These are phyloP conservation scores for Cladorrhinum sp. DNA, from an alignment of 2,329 filamentous ascomycete genomes.

Conservation along the genomic window DNA sequence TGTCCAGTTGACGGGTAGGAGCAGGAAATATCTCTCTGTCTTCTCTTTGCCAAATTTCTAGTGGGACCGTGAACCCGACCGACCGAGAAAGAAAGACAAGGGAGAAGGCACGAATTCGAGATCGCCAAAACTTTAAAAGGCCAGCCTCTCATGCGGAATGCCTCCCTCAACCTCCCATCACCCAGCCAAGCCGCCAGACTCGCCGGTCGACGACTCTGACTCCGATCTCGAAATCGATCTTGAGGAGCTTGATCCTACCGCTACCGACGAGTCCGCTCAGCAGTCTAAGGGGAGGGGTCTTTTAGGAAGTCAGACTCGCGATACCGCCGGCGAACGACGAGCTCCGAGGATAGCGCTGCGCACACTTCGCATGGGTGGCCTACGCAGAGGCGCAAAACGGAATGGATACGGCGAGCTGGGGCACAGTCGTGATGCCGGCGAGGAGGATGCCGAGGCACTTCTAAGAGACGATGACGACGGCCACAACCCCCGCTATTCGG, in stretches of 20 bases:
- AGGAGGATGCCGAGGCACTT: constrained; percentile 66
- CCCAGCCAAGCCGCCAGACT: constrained; percentile 61
- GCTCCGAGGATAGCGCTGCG: constrained; percentile 66
- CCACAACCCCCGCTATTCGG: constrained; percentile 54
- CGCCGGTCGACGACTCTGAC: constrained; percentile 66
- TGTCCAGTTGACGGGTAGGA: neutral
- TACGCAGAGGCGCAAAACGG: constrained; percentile 56
- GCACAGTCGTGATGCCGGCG: constrained; percentile 51
- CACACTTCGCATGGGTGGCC: constrained; percentile 63
- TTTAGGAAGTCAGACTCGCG: constrained; percentile 51
- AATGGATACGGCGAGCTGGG: constrained; percentile 60
- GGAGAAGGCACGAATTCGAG: neutral
- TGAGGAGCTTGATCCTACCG: constrained; percentile 70
- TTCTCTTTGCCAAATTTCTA: neutral
- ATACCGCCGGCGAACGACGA: constrained; percentile 43
- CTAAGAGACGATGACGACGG: constrained; percentile 58
- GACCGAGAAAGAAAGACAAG: neutral
- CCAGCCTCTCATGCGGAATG: constrained; percentile 47
- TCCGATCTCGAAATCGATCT: constrained; percentile 76
- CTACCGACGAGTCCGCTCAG: constrained; percentile 33
- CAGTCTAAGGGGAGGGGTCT: constrained; percentile 32
- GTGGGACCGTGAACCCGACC: neutral
- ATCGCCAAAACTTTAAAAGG: constrained; percentile 10
- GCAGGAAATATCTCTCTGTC: neutral
- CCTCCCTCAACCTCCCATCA: constrained; percentile 52